A percentile compares a stretch with the other conserved stretches of the same genome.
Conservation (phyloP, 208 protist genomes). For the Lotmaria passim region DNA sequence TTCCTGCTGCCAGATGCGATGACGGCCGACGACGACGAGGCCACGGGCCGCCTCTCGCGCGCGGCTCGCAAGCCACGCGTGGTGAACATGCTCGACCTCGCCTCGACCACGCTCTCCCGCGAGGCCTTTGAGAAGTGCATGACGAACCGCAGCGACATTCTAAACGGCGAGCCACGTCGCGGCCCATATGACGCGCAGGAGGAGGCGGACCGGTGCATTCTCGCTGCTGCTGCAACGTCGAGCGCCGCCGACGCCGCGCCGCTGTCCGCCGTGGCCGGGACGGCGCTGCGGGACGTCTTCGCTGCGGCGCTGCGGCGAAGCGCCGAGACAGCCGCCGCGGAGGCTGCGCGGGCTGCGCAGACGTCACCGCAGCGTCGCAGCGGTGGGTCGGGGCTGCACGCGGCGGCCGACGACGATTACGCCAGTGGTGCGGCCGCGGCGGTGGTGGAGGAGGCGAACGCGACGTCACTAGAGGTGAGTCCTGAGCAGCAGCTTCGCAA, state of each 20-base stretch:
- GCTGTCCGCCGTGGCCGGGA: neutral
- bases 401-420: conserved; percentile 17
- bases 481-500: conserved; percentile 18
- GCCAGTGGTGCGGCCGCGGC: conserved; percentile 7
- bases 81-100: conserved; percentile 67
- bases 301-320: conserved; percentile 42
- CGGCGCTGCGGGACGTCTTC: conserved; percentile 43
- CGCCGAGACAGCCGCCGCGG: conserved; percentile 34
- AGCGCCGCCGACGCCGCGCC: conserved; percentile 23
- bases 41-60: conserved; percentile 4
- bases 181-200: conserved; percentile 72
- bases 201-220: conserved; percentile 53
- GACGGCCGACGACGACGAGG: conserved; percentile 22
- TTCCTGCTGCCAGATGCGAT: conserved; percentile 40
- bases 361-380: conserved; percentile 1
- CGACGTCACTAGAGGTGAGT: neutral
- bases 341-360: conserved; percentile 32
- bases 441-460: conserved; percentile 9
- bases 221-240: conserved; percentile 34
- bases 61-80: conserved; percentile 32
- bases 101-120: conserved; percentile 71
- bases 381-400: conserved; percentile 2
- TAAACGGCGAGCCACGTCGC: conserved; percentile 60
- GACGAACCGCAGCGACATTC: conserved; percentile 66
- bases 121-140: conserved; percentile 74